Evolutionary conservation across 2,329 filamentous ascomycete species (phyloP).

Genomic region (Aspergillus hortae): DNA sequence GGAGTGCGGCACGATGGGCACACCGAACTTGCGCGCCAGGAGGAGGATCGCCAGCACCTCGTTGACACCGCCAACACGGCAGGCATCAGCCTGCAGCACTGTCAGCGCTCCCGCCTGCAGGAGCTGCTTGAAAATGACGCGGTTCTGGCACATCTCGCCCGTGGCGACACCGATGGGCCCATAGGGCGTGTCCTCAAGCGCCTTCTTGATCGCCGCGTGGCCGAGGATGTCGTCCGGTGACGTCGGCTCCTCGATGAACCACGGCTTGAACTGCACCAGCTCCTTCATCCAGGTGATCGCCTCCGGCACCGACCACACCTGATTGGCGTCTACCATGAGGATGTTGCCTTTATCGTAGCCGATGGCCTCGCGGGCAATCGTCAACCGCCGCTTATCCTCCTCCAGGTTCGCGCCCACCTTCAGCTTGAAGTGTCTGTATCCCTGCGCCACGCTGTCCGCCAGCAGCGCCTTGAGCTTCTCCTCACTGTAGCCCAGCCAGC

Average conservation of each 20-base stretch:
- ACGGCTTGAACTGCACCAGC: slow-evolving; percentile 72
- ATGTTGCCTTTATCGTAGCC: slow-evolving; percentile 79
- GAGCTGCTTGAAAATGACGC: slow-evolving; percentile 90
- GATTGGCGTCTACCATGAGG: slow-evolving; percentile 91
- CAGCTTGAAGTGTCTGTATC: slow-evolving; percentile 85
- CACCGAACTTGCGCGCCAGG: slow-evolving; percentile 64
- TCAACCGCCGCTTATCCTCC: slow-evolving; percentile 66
- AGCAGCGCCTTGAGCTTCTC: slow-evolving; percentile 78
- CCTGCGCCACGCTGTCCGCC: slow-evolving; percentile 68
- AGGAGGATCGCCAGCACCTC: slow-evolving; percentile 87
- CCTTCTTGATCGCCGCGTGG: slow-evolving; percentile 79
- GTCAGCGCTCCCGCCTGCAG: slow-evolving; percentile 76
- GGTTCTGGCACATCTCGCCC: slow-evolving; percentile 94
- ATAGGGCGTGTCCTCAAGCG: slow-evolving; percentile 55
- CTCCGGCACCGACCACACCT: slow-evolving; percentile 85
- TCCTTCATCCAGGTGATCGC: slow-evolving; percentile 83
- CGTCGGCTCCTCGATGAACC: slow-evolving; percentile 95
- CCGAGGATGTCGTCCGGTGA: slow-evolving; percentile 86
- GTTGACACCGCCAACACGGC: slow-evolving; percentile 84
- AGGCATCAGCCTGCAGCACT: slow-evolving; percentile 86
- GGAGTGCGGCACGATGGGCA: slow-evolving; percentile 84
- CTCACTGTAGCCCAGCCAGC: slow-evolving; percentile 87
- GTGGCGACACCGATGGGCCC: slow-evolving; percentile 79
- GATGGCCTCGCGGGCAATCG: slow-evolving; percentile 74
- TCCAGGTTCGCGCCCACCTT: slow-evolving; percentile 76